A percentile compares a stretch with the other conserved stretches of the same genome.
phyloP scores from a whole-genome alignment of 2,329 filamentous ascomycete genomes.

The Penicillium sclerotiorum region DNA sequence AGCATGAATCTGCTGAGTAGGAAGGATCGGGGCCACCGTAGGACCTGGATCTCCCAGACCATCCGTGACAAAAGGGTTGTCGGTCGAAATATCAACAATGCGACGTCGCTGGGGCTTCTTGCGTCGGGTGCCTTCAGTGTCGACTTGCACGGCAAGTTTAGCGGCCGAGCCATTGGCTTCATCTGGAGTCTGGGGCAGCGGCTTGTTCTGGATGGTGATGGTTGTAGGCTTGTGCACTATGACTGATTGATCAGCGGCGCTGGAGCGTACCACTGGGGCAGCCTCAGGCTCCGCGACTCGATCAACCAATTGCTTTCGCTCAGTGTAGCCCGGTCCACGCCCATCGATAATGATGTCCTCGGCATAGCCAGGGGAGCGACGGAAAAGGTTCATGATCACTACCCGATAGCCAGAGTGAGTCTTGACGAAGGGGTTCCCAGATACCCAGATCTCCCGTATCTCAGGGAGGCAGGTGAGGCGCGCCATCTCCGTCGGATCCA shows the following conservation, averaged over 20 bases:
- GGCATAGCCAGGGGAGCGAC: constrained; percentile 82
- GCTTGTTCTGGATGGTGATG: constrained; percentile 15
- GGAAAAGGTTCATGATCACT: constrained; percentile 94
- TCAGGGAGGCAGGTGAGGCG: constrained; percentile 88
- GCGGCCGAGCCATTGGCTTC: constrained; percentile 14
- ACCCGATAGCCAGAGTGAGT: constrained; percentile 84
- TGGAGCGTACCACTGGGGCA: constrained; percentile 75
- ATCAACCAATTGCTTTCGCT: constrained; percentile 82
- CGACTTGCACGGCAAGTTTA: constrained; percentile 17
- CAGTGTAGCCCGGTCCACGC: constrained; percentile 77
- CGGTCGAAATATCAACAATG: constrained; percentile 60
- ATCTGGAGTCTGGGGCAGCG: constrained; percentile 14
- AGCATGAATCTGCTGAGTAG: constrained; percentile 33
- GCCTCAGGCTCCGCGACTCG: constrained; percentile 74
- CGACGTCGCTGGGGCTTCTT: constrained; percentile 58
- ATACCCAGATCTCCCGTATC: constrained; percentile 88
- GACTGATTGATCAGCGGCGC: constrained; percentile 63
- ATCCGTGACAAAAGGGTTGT: constrained; percentile 39
- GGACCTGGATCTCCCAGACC: constrained; percentile 31
- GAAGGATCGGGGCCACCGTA: constrained; percentile 33
- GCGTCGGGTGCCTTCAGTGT: constrained; percentile 37
- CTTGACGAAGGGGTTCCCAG: constrained; percentile 87
- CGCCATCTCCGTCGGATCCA: constrained; percentile 89
- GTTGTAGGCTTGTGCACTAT: constrained; percentile 66
- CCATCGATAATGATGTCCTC: constrained; percentile 91